Percentiles rank a stretch among this genome's conserved stretches.
These are phyloP conservation scores for Mucuna pruriens DNA, from an alignment of 306 rosid genomes.

Conservation along the genomic window DNA sequence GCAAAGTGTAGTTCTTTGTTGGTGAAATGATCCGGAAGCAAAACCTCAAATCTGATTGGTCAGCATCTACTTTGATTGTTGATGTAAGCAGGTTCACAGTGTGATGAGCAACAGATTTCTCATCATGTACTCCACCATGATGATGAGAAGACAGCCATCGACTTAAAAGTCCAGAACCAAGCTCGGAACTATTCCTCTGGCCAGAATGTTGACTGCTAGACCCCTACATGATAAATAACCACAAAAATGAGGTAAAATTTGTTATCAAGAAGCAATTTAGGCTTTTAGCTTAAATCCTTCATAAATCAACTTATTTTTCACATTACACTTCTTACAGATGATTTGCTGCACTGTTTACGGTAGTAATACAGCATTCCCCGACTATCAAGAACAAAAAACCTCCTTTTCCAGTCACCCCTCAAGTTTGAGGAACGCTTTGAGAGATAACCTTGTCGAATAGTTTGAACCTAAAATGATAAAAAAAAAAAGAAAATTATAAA, in stretches of 20 bases:
- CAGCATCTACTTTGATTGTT: constrained; percentile 98
- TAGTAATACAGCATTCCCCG: constrained; percentile 98
- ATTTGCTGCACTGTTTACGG: constrained; percentile 88
- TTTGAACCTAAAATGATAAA: constrained; percentile 74
- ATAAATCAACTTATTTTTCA: constrained; percentile 38
- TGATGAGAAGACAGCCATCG: constrained; percentile 98
- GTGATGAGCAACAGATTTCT: constrained; percentile 99
- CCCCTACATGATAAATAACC: constrained; percentile 60
- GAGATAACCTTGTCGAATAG: constrained; percentile 99
- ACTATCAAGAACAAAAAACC: constrained; percentile 99
- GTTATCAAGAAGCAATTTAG: constrained; percentile 14
- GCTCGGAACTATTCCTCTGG: constrained; percentile 99
- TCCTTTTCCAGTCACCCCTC: constrained; percentile 99
- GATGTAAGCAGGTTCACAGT: constrained; percentile 98
- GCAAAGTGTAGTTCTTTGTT: constrained; percentile 94
- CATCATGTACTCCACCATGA: constrained; percentile 99
- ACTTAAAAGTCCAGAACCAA: constrained; percentile 97
- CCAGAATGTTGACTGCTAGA: constrained; percentile 83
- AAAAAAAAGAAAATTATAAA: constrained; percentile 16
- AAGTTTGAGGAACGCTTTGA: constrained; percentile 97
- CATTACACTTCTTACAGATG: constrained; percentile 75
- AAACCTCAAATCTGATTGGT: constrained; percentile 97
- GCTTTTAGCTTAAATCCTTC: constrained; percentile 16
- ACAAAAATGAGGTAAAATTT: constrained; percentile 29
- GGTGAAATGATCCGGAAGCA: constrained; percentile 99